A percentile compares a stretch with the other conserved stretches of the same genome.
phyloP scores from a whole-genome alignment of 2,329 filamentous ascomycete genomes.

The Dactylellina sp. region DNA sequence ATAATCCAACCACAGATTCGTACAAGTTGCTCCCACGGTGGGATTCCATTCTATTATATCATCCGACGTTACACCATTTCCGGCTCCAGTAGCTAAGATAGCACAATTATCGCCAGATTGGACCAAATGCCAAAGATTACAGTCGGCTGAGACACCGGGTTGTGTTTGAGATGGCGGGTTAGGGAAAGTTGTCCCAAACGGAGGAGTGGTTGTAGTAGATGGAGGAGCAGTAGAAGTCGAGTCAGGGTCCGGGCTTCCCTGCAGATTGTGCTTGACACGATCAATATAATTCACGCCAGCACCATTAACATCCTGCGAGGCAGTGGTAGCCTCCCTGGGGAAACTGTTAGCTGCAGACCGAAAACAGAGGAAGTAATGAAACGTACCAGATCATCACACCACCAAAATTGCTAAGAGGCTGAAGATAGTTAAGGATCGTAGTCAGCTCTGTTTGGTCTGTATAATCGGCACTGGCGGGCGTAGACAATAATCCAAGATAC shows the following conservation, averaged over 20 bases:
- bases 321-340: slow-evolving; percentile 44
- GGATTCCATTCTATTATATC: slow-evolving; percentile 44
- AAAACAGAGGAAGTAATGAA: background rate
- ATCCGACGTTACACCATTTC: slow-evolving; percentile 12
- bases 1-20: slow-evolving; percentile 27
- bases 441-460: slow-evolving; percentile 26
- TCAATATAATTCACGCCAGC: slow-evolving; percentile 33
- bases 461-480: slow-evolving; percentile 25
- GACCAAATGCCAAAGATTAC: slow-evolving; percentile 35
- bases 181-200: slow-evolving; percentile 27
- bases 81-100: slow-evolving; percentile 18
- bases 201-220: slow-evolving; percentile 8
- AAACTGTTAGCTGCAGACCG: background rate
- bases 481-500: slow-evolving; percentile 42
- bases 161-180: slow-evolving; percentile 19
- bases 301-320: slow-evolving; percentile 31
- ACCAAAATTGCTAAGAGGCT: slow-evolving; percentile 38
- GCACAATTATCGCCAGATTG: slow-evolving; percentile 14
- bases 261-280: slow-evolving; percentile 35
- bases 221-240: slow-evolving; percentile 24
- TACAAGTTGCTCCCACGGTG: slow-evolving; percentile 1
- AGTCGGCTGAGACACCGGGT: slow-evolving; percentile 8
- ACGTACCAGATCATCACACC: slow-evolving; percentile 52
- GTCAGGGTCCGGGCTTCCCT: slow-evolving; percentile 20
- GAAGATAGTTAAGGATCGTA: slow-evolving; percentile 15